Base-by-base conservation (phyloP, 352 stramenopile genomes). In the Globisporangium solare region DNA sequence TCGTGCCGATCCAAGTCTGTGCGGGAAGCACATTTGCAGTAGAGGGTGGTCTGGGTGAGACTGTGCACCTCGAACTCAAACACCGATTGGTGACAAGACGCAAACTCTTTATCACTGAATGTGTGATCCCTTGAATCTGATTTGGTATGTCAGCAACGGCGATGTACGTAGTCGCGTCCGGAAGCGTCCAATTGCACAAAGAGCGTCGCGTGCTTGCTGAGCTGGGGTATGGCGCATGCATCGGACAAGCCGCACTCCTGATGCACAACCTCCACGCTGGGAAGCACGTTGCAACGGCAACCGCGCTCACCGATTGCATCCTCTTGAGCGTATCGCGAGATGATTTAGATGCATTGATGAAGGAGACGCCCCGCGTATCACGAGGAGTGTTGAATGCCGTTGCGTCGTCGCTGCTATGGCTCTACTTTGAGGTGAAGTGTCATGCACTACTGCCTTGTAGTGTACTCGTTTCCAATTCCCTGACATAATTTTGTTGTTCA, bases 131-230 rank as follows among this genome's bases (percentile, higher is more conserved):
- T 8, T 35, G 27, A 35, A 7, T 35, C 27, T 35, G 27, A 6
- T 10, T 35, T 35, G 27, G 5, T 35, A 35, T 35, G 62, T 15
- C 57, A 94, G 84, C 84, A 49, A 80, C 71, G 17, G 70, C 80
- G 2, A 92, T 94, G 84, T 92, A 81, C 43, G 74, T 92, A 10
- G 73, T 94, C 51, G 84, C 84, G 2, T 64, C 62, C 8, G 84
- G 84, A 2, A 79, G 67, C 2, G 79, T 94, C 22, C 82, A 94
- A 54, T 72, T 92, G 15, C 84, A 94, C 58, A 92, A 92, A 50
- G 64, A 92, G 39, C 68, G 68, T 21, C 69, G 73, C 2, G 75
- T 92, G 41, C 55, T 94, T 1, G 72, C 82, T 0, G 79, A 88
- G 21, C 60, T 92, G 27, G 70, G 73, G 0, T 81, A 86, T 58